Evolutionary conservation across 2,329 filamentous ascomycete genomes (phyloP), one percentile per base, ranked within the genome.

Genomic region (Phyllosticta ampelicida): DNA sequence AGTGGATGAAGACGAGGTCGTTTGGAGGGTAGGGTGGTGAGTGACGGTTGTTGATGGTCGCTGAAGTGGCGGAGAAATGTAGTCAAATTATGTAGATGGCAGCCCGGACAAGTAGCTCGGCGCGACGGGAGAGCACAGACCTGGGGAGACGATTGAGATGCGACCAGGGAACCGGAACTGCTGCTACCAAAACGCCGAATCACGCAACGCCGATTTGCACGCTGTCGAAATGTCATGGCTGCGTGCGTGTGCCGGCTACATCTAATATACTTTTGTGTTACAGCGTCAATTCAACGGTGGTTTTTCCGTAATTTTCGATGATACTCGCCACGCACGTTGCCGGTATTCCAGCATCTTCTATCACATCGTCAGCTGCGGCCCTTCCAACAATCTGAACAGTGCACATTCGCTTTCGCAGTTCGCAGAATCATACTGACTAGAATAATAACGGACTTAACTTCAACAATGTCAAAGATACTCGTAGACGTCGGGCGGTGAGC

Each of bases 11-110:
- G 19, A 13, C 51, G 49, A 20, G 50, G 19, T 48, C 6, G 29
- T 18, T 50, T 23, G 9, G 29, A n/a, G 23, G 19, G 9, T 53
- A 6, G 44, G 20, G 23, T 36, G 51, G 50, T 18, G n/a, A 21
- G 28, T 20, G 52, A 51, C 16, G 36, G 20, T 26, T 23, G 19
- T 48, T n/a, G 51, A 18, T 49, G 18, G 21, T n/a, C 18, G 51
- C 54, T 26, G 53, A 18, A 29, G 36, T 26, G 48, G 29, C 30
- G 51, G 36, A 30, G 26, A 52, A 50, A 13, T 44, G 50, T 48
- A 23, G 18, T 44, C 51, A 54, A 58, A 58, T 54, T 51, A 54
- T 58, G 29, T 58, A 52, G 56, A 54, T 51, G 54, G 49, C 36
- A 51, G 49, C 18, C n/a, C n/a, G n/a, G n/a, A n/a, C n/a, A 6